Percentiles rank a stretch among this genome's conserved stretches.
These are phyloP conservation scores for Daphne laureola DNA, from an alignment of 441 rosid species.

Conservation along the genomic window DNA sequence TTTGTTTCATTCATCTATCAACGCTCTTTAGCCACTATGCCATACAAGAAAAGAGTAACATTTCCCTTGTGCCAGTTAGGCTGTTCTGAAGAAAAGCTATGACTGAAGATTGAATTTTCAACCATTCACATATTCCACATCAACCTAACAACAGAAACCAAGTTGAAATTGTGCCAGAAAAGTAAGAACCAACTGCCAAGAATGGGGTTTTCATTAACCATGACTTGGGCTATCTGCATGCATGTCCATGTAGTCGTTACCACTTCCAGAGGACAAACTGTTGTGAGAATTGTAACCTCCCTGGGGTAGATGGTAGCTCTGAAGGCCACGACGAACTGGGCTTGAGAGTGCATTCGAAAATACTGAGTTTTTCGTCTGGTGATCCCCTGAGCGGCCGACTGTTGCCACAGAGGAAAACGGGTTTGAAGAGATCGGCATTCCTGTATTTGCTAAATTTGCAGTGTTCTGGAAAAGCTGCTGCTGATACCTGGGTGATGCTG, in stretches of 20 bases:
- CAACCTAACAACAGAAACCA: too few species aligned
- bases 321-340: slow-evolving; percentile 61
- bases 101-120: too few species aligned
- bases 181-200: too few species aligned
- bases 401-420: slow-evolving; percentile 25
- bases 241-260: slow-evolving; percentile 23
- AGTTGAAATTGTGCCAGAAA: too few species aligned
- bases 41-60: too few species aligned
- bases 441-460: slow-evolving; percentile 12
- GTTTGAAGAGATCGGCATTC: slow-evolving; percentile 24
- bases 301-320: slow-evolving; percentile 36
- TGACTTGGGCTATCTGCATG: slow-evolving; percentile 25
- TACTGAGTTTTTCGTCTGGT: slow-evolving; percentile 35
- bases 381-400: slow-evolving; percentile 24
- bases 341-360: slow-evolving; percentile 53
- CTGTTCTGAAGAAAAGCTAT: too few species aligned
- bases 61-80: too few species aligned
- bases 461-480: slow-evolving; percentile 27
- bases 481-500: slow-evolving; percentile 36
- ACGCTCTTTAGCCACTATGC: too few species aligned
- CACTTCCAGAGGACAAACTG: slow-evolving; percentile 17
- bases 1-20: too few species aligned
- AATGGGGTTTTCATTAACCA: slow-evolving; percentile 10
- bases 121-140: too few species aligned
- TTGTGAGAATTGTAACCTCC: slow-evolving; percentile 18